Evolutionary conservation across 352 stramenopile genomes (phyloP).

Genomic region (Globisporangium mamillatum): DNA sequence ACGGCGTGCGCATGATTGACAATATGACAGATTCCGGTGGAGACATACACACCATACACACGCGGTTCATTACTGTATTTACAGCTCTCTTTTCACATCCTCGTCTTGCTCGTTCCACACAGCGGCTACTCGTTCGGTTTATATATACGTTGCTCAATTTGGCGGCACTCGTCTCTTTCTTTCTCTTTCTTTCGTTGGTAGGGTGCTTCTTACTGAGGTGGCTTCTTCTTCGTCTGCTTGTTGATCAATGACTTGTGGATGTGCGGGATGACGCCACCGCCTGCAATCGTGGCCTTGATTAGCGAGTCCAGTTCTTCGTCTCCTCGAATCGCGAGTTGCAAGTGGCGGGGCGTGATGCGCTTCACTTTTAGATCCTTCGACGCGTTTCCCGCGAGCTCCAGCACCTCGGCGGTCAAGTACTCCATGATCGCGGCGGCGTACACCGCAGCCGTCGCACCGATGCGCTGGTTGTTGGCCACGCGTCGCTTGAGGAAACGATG

Average conservation of each 20-base stretch:
- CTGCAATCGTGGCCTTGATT: constrained; percentile 99
- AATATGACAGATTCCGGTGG: not conserved
- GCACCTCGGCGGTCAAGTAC: constrained; percentile 99
- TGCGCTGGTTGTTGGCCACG: constrained; percentile 97
- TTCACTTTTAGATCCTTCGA: constrained; percentile 98
- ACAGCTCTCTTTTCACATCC: constrained; percentile 7
- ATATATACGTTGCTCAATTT: constrained; percentile 16
- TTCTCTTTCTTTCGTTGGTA: not conserved
- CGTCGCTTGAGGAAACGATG: constrained; percentile 99
- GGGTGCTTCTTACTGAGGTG: constrained; percentile 46
- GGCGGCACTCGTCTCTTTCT: not conserved
- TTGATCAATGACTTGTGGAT: constrained; percentile 99
- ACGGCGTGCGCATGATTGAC: not conserved
- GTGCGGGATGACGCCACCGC: constrained; percentile 99
- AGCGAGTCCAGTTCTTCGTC: constrained; percentile 99
- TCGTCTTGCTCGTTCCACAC: constrained; percentile 2
- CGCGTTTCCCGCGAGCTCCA: constrained; percentile 98
- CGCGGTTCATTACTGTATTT: constrained; percentile 5
- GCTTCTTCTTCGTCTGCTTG: constrained; percentile 93
- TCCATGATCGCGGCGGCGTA: constrained; percentile 99
- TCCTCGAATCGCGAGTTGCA: constrained; percentile 99
- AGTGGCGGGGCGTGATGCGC: constrained; percentile 98
- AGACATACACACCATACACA: constrained; percentile 5
- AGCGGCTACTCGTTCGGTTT: constrained; percentile 6
- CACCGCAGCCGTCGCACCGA: constrained; percentile 98